These are phyloP conservation scores for Cymbomonas tetramitiformis DNA, from an alignment of 139 green algal genomes.

Conservation along the genomic window DNA sequence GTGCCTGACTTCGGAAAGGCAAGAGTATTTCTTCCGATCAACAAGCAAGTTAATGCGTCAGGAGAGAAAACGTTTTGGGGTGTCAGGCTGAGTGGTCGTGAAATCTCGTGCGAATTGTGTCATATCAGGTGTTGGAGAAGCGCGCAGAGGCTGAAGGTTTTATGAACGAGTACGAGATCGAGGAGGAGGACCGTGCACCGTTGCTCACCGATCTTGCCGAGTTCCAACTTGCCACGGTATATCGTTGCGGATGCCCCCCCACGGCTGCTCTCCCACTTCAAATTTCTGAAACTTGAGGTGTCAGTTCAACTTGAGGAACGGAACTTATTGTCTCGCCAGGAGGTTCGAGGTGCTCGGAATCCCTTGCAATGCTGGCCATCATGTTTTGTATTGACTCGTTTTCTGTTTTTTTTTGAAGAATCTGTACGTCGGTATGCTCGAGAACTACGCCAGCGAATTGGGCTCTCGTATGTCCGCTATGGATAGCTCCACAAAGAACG, in stretches of 20 bases:
- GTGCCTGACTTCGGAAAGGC: too few species aligned
- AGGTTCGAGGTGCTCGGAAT: too few species aligned
- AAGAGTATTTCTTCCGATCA: too few species aligned
- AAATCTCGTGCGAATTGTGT: neutral
- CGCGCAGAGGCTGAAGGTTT: conserved; percentile 40
- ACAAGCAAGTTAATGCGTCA: too few species aligned
- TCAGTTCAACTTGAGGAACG: too few species aligned
- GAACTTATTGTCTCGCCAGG: too few species aligned
- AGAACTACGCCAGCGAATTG: conserved; percentile 92
- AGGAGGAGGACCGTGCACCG: conserved; percentile 71
- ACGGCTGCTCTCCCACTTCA: too few species aligned
- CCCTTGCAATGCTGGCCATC: too few species aligned
- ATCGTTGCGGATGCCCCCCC: too few species aligned
- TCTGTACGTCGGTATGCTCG: conserved; percentile 84
- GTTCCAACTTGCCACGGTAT: conserved; percentile 85
- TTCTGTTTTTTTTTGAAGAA: conserved; percentile 36
- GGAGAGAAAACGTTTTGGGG: too few species aligned
- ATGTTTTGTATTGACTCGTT: neutral
- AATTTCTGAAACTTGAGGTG: too few species aligned
- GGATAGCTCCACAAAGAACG: conserved; percentile 93
- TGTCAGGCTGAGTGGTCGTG: too few species aligned
- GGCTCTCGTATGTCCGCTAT: conserved; percentile 90
- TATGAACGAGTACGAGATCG: conserved; percentile 86
- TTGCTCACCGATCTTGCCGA: conserved; percentile 80
- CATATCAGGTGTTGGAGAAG: conserved; percentile 27